A percentile compares a stretch with the other conserved stretches of the same genome.
phyloP scores from a whole-genome alignment of 2,329 filamentous ascomycete species.

The Claviceps digitariae region DNA sequence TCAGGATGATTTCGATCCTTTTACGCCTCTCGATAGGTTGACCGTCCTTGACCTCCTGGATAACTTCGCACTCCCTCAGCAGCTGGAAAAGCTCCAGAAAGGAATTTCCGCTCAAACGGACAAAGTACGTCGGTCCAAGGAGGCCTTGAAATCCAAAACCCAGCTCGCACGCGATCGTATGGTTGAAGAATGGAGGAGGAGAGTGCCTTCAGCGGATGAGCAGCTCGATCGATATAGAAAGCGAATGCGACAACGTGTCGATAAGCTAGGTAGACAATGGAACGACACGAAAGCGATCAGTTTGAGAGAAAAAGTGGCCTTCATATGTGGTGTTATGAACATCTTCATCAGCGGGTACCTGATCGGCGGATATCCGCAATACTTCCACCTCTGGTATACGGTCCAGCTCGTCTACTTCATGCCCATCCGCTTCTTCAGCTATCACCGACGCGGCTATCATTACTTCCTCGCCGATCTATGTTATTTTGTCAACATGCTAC shows the following conservation, averaged over 20 bases:
- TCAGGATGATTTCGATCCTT: constrained; percentile 75
- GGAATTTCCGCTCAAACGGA: constrained; percentile 72
- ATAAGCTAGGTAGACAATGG: constrained; percentile 74
- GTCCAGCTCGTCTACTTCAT: constrained; percentile 84
- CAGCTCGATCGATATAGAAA: constrained; percentile 82
- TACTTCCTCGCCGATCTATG: constrained; percentile 96
- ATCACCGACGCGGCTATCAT: constrained; percentile 83
- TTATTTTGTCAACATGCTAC: constrained; percentile 91
- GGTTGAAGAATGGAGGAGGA: constrained; percentile 81
- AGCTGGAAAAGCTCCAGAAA: constrained; percentile 80
- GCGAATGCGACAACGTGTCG: constrained; percentile 79
- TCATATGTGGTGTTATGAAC: constrained; percentile 92
- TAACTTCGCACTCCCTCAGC: constrained; percentile 80
- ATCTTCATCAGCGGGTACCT: constrained; percentile 95
- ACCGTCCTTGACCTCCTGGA: constrained; percentile 89
- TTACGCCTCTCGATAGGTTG: constrained; percentile 78
- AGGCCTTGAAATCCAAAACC: constrained; percentile 64
- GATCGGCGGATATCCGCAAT: constrained; percentile 71
- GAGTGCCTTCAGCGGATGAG: constrained; percentile 77
- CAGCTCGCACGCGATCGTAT: constrained; percentile 75
- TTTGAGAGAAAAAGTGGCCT: constrained; percentile 82
- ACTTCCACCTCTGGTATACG: constrained; percentile 90
- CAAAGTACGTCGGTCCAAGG: constrained; percentile 69
- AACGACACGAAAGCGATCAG: constrained; percentile 83
- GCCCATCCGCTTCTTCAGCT: constrained; percentile 87